Evolutionary conservation across 1,284 basidiomycete species (phyloP).

Genomic region (Cystobasidiaceae sp.): DNA sequence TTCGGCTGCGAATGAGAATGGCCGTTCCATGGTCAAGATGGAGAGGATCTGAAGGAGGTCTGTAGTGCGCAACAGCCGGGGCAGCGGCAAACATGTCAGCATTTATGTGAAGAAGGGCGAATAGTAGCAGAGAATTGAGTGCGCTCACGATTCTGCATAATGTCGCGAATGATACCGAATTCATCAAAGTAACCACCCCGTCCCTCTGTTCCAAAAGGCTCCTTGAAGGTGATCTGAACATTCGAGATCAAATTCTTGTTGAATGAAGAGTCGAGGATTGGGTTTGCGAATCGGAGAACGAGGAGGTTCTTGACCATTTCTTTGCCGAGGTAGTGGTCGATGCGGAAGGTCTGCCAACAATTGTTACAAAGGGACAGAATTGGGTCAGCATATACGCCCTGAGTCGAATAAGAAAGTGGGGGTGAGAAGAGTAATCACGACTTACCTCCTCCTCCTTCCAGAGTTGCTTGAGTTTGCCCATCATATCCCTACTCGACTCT

Average conservation of each 20-base stretch:
- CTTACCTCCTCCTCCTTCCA: constrained; percentile 79
- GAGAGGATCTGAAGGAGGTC: constrained; percentile 88
- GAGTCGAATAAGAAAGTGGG: not conserved
- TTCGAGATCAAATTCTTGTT: constrained; percentile 91
- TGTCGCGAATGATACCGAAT: constrained; percentile 93
- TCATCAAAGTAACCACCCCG: constrained; percentile 98
- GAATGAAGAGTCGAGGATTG: constrained; percentile 78
- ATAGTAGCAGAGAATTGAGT: too few species aligned
- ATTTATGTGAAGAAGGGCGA: too few species aligned
- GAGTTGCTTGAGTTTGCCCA: constrained; percentile 70
- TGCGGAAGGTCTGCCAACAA: constrained; percentile 68
- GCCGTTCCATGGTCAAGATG: constrained; percentile 90
- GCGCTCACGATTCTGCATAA: constrained; percentile 90
- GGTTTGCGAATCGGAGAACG: constrained; percentile 86
- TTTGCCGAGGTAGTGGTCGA: constrained; percentile 96
- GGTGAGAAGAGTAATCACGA: not conserved
- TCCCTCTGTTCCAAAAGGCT: constrained; percentile 93
- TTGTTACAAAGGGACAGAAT: not conserved
- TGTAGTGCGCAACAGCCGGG: too few species aligned
- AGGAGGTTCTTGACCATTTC: constrained; percentile 99
- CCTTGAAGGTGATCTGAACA: constrained; percentile 97
- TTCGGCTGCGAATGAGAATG: constrained; percentile 92
- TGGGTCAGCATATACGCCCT: not conserved
- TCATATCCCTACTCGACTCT: constrained; percentile 73
- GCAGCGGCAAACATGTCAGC: too few species aligned